These are phyloP conservation scores for Heterobasidion irregulare DNA, from an alignment of 1,284 basidiomycete species.

Conservation along the genomic window DNA sequence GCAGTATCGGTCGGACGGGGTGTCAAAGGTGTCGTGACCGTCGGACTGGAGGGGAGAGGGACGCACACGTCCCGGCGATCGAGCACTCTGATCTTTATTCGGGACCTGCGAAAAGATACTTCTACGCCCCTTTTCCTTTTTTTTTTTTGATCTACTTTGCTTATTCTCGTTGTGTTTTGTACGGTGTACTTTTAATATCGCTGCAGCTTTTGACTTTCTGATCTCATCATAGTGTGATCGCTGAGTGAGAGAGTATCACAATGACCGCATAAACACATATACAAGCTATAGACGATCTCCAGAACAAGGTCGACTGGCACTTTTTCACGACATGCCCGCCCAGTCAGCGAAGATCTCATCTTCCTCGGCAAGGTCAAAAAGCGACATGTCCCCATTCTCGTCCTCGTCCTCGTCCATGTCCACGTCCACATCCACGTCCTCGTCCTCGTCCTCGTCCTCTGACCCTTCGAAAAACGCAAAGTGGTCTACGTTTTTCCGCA, in stretches of 20 bases:
- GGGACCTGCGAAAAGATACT: not conserved
- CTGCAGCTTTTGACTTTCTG: too few relatives aligned
- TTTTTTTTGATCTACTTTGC: not conserved
- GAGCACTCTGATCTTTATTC: not conserved
- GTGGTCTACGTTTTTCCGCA: conserved; percentile 33
- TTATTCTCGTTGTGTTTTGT: not conserved
- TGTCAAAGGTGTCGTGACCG: not conserved
- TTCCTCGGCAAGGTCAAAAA: not conserved
- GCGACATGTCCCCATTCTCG: not conserved
- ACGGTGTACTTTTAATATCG: not conserved
- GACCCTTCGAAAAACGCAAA: conserved; percentile 38
- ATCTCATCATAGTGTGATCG: too few relatives aligned
- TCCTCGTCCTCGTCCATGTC: conserved; percentile 14
- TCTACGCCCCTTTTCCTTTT: not conserved
- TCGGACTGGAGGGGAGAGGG: not conserved
- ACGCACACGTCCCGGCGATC: not conserved
- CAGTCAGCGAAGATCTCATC: conserved; percentile 2
- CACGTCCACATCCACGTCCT: not conserved
- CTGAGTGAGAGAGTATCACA: too few relatives aligned
- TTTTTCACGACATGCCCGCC: not conserved
- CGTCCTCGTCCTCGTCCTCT: conserved; percentile 12
- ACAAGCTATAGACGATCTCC: too few relatives aligned
- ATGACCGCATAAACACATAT: too few relatives aligned
- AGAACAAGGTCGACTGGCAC: too few relatives aligned
- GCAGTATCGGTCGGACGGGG: conserved; percentile 14